These are phyloP conservation scores for Diospyros lotus DNA, from an alignment of 148 eudicot species.

Conservation along the genomic window DNA sequence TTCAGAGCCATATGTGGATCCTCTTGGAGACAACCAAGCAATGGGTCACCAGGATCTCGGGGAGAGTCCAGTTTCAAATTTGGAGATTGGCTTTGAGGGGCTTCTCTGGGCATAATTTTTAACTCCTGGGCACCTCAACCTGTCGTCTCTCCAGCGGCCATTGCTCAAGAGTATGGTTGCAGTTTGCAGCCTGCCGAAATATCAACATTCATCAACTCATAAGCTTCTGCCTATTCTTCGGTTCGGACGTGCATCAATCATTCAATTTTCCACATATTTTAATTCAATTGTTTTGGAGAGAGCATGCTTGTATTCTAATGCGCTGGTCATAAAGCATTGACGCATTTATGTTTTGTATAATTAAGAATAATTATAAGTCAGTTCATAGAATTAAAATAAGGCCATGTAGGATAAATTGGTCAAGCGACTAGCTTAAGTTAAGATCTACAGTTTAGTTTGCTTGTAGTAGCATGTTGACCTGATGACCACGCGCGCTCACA, in stretches of 20 bases:
- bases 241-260: neutral
- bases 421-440: too few species aligned
- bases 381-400: too few species aligned
- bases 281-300: slow-evolving; percentile 3
- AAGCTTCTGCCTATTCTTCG: slow-evolving; percentile 1
- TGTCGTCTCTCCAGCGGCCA: neutral
- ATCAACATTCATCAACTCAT: neutral
- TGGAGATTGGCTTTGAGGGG: slow-evolving; percentile 2
- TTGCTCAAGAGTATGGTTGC: neutral
- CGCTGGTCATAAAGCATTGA: slow-evolving; percentile 5
- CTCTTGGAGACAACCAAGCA: slow-evolving; percentile 27
- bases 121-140: neutral
- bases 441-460: too few species aligned
- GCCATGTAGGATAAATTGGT: too few species aligned
- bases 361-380: neutral
- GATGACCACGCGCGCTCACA: too few species aligned
- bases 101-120: slow-evolving; percentile 7
- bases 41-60: slow-evolving; percentile 38
- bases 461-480: too few species aligned
- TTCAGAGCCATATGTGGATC: slow-evolving; percentile 60
- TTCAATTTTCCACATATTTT: neutral
- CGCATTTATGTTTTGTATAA: neutral
- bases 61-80: slow-evolving; percentile 43
- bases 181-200: neutral
- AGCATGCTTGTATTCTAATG: neutral